Conservation (phyloP, 371 early-diverging fungal species). For the Mortierella sp. region DNA sequence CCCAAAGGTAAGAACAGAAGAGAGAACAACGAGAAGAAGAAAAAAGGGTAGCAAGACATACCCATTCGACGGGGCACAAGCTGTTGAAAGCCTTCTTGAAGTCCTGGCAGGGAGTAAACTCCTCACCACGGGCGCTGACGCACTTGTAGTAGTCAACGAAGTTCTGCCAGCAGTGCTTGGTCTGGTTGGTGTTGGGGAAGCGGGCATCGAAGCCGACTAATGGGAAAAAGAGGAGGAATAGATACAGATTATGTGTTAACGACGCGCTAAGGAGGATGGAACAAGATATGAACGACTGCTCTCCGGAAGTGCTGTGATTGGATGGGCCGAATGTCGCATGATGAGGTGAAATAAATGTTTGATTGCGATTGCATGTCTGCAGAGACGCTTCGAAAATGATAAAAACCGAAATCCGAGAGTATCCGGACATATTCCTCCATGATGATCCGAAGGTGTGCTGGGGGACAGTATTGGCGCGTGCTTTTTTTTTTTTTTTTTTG, state of each 20-base stretch:
- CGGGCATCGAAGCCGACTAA: constrained; percentile 57
- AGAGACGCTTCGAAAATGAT: too few relatives aligned
- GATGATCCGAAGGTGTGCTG: too few relatives aligned
- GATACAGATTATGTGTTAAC: not conserved
- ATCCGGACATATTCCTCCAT: too few relatives aligned
- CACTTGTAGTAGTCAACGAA: constrained; percentile 92
- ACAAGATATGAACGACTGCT: too few relatives aligned
- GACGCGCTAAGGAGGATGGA: not conserved
- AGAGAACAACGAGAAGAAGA: not conserved
- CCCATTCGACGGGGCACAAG: constrained; percentile 89
- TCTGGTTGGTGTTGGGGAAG: constrained; percentile 94
- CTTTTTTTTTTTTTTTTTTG: not conserved
- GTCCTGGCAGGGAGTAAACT: constrained; percentile 83
- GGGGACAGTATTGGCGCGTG: too few relatives aligned
- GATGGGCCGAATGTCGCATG: too few relatives aligned
- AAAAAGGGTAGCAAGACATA: constrained; percentile 43
- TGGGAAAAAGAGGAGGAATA: not conserved
- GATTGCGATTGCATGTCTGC: too few relatives aligned
- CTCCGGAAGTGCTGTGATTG: too few relatives aligned
- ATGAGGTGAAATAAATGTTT: too few relatives aligned
- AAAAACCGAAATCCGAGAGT: too few relatives aligned
- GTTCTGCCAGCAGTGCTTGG: constrained; percentile 93
- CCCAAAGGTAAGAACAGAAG: not conserved
- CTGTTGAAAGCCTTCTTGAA: constrained; percentile 77
- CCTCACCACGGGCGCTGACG: constrained; percentile 84